phyloP scores from a whole-genome alignment of 2,329 filamentous ascomycete species.

The Cercospora beticola region DNA sequence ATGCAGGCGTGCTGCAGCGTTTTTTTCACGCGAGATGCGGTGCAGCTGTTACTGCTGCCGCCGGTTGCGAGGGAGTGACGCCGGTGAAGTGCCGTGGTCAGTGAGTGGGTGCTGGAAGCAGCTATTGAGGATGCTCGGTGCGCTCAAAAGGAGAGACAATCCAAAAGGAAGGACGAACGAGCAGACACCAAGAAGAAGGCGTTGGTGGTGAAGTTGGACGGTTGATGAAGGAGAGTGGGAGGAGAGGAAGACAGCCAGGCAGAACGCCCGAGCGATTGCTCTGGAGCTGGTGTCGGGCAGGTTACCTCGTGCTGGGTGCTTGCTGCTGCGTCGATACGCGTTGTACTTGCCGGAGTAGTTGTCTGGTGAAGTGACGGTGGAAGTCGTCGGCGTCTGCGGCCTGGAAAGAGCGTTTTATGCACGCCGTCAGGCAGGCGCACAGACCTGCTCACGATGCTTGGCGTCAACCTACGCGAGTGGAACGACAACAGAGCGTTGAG shows the following conservation, averaged over 20 bases:
- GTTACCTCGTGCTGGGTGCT: not conserved
- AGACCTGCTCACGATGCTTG: not conserved
- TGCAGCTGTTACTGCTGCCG: slow-evolving; percentile 9
- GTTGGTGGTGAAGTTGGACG: slow-evolving; percentile 14
- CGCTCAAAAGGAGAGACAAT: slow-evolving; percentile 14
- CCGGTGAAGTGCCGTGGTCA: slow-evolving; percentile 13
- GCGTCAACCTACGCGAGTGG: not conserved
- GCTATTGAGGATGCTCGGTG: slow-evolving; percentile 19
- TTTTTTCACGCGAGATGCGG: not conserved
- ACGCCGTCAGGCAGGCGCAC: not conserved
- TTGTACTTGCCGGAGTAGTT: slow-evolving; percentile 8
- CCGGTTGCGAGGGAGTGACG: slow-evolving; percentile 24
- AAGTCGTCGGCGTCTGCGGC: slow-evolving; percentile 1
- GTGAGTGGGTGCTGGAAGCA: slow-evolving; percentile 28
- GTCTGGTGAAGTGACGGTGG: slow-evolving; percentile 9
- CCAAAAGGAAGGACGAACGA: slow-evolving; percentile 32
- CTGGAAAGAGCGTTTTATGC: slow-evolving; percentile 7
- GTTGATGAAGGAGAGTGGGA: slow-evolving; percentile 18
- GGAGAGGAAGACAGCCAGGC: slow-evolving; percentile 11
- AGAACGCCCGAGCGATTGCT: not conserved
- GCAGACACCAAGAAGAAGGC: slow-evolving; percentile 24
- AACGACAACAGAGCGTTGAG: not conserved
- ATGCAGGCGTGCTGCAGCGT: not conserved
- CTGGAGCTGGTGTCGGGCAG: slow-evolving; percentile 1
- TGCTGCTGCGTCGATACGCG: not conserved